Evolutionary conservation across 495 filamentous ascomycete species (phyloP).

Genomic region (Penicillium salamii): DNA sequence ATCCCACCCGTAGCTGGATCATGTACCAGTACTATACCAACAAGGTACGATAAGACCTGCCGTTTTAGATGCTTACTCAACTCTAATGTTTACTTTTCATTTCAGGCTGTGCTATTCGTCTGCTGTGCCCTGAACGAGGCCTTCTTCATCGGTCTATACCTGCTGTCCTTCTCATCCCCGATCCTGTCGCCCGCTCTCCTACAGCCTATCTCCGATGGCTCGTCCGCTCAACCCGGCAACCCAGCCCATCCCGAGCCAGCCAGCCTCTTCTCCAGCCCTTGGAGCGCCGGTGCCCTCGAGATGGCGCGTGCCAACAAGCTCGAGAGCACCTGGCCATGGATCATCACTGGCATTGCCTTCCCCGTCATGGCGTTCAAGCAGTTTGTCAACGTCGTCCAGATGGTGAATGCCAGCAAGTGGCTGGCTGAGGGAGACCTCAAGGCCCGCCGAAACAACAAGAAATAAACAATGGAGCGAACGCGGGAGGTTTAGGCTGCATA

Average conservation of each 20-base stretch:
- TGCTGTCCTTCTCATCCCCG: conserved; percentile 92
- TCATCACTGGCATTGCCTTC: conserved; percentile 73
- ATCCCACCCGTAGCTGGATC: conserved; percentile 62
- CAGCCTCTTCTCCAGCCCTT: conserved; percentile 76
- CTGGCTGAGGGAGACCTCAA: conserved; percentile 80
- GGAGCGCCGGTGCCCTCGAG: conserved; percentile 88
- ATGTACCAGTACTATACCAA: conserved; percentile 96
- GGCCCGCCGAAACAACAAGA: conserved; percentile 31
- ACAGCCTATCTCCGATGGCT: conserved; percentile 41
- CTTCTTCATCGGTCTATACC: conserved; percentile 97
- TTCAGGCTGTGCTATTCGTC: conserved; percentile 83
- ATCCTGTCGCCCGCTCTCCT: conserved; percentile 81
- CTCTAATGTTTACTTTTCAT: neutral
- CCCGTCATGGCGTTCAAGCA: conserved; percentile 92
- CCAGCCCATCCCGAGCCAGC: conserved; percentile 62
- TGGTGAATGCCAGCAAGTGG: conserved; percentile 91
- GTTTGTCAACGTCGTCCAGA: conserved; percentile 87
- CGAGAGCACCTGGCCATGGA: conserved; percentile 80
- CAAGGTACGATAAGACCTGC: conserved; percentile 54
- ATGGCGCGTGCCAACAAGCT: conserved; percentile 92
- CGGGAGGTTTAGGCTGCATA: neutral
- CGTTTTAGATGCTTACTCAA: neutral
- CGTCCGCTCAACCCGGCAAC: conserved; percentile 59
- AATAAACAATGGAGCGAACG: conserved; percentile 12
- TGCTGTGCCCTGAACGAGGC: conserved; percentile 89